Evolutionary conservation across 108 stramenopile species (phyloP).

Genomic region (Skeletonema grethae): DNA sequence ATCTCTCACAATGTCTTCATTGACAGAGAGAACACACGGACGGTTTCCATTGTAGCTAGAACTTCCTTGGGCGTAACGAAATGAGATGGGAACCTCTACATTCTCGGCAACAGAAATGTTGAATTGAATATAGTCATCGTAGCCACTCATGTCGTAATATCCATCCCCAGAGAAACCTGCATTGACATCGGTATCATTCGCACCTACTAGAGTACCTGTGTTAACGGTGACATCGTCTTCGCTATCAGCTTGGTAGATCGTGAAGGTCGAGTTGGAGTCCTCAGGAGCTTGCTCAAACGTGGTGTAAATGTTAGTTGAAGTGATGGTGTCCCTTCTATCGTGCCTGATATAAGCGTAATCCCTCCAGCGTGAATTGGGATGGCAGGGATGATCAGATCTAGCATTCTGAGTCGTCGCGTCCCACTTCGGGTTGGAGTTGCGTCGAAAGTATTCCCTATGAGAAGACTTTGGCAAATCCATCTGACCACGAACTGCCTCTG

Average conservation of each 20-base stretch:
- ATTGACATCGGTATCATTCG: not conserved
- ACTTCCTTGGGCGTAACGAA: slow-evolving; percentile 27
- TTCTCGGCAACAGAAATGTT: slow-evolving; percentile 16
- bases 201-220: slow-evolving; percentile 5
- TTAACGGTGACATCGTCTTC: slow-evolving; percentile 4
- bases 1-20: slow-evolving; percentile 10
- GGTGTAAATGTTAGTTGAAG: slow-evolving; percentile 5
- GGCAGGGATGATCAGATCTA: slow-evolving; percentile 53
- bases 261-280: slow-evolving; percentile 25
- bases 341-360: slow-evolving; percentile 39
- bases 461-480: slow-evolving; percentile 27
- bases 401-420: slow-evolving; percentile 26
- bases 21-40: slow-evolving; percentile 18
- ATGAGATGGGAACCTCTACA: slow-evolving; percentile 31
- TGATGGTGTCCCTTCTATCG: slow-evolving; percentile 26
- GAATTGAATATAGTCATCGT: slow-evolving; percentile 31
- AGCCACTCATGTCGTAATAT: slow-evolving; percentile 28
- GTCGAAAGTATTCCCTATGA: slow-evolving; percentile 56
- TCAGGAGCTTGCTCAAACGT: slow-evolving; percentile 40
- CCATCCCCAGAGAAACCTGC: slow-evolving; percentile 37
- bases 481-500: slow-evolving; percentile 27
- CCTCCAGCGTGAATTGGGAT: slow-evolving; percentile 40
- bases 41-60: slow-evolving; percentile 27
- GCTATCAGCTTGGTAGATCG: slow-evolving; percentile 37
- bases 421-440: slow-evolving; percentile 44